Evolutionary conservation across 257 asterid species (phyloP), one percentile per base, ranked within the genome.

Genomic region (Lithospermum erythrorhizon): DNA sequence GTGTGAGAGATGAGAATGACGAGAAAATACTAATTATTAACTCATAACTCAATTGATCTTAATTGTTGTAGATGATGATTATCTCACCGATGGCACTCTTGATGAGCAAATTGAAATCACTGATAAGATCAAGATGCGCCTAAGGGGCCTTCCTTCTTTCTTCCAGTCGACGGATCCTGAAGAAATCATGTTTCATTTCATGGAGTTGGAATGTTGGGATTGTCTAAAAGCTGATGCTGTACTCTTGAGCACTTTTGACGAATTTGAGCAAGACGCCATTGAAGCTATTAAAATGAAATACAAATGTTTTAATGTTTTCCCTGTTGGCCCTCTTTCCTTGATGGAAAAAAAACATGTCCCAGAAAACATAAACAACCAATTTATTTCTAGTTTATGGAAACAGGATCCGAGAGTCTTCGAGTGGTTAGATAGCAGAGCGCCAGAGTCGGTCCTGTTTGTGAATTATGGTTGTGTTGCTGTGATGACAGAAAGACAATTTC

Each of bases 381-480:
- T 55, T 16, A 16, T 7, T 21, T 55, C 59, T 5, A 80, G 73
- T 21, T 17, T 81, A 6, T 81, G 87, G 87, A 74, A 66, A 61
- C 74, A 70, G 5, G 87, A 82, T 23, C 27, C 76, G 0, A 62
- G 63, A 1, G 78, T 74, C 2, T 68, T 82, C 48, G 69, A 76
- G 0, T 80, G 94, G 94, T 64, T 82, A 0, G 83, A 82, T 52
- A 5, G 19, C 17, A 63, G 51, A 58, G 57, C 71, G 54, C 67
- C 78, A 0, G 70, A 52, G 0, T 82, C 94, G 1, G 84, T 85
- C 15, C 55, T 85, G 19, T 82, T 74, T 29, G 86, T 82, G 16
- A 85, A 80, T 53, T 85, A 78, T 6, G 89, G 87, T 17, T 73
- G 87, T 52, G 67, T 80, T 61, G 75, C 87, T 3, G 73, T 82